Conservation (phyloP, 768 basidiomycete species). For the Multifurca ochricompacta region DNA sequence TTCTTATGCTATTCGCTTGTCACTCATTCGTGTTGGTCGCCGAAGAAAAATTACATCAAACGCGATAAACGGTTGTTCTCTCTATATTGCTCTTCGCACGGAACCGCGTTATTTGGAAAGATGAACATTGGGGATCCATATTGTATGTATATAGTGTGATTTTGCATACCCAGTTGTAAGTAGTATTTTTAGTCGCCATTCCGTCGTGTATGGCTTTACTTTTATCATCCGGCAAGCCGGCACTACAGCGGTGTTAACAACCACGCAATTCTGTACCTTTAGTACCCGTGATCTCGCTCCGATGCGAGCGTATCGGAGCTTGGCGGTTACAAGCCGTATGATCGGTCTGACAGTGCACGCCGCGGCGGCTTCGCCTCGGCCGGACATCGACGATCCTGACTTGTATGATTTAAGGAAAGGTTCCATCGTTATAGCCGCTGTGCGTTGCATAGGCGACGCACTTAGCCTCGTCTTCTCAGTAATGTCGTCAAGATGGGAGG, state of each 20-base stretch:
- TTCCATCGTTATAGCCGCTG: conserved; percentile 8
- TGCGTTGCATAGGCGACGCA: conserved; percentile 16
- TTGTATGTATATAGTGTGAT: conserved; percentile 22
- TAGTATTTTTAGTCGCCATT: conserved; percentile 18
- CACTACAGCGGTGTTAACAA: background rate
- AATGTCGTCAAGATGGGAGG: conserved; percentile 1
- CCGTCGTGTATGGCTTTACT: conserved; percentile 2
- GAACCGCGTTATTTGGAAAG: conserved; percentile 11
- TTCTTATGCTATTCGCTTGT: background rate
- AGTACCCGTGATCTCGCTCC: background rate
- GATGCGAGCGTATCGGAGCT: conserved; percentile 3
- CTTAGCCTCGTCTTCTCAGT: conserved; percentile 10
- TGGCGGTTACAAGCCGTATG: background rate
- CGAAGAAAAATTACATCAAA: background rate
- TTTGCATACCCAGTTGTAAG: conserved; percentile 22
- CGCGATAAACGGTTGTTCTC: conserved; percentile 1
- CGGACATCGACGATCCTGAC: conserved; percentile 11
- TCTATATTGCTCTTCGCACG: conserved; percentile 6
- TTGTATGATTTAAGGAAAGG: conserved; percentile 13
- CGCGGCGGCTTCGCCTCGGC: conserved; percentile 7
- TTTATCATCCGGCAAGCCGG: background rate
- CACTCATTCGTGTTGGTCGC: conserved; percentile 19
- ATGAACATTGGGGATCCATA: conserved; percentile 21
- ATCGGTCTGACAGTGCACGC: background rate
- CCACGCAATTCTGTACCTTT: background rate